Base-by-base conservation (phyloP, 495 filamentous ascomycete genomes). In the Friedmanniomyces simplex region DNA sequence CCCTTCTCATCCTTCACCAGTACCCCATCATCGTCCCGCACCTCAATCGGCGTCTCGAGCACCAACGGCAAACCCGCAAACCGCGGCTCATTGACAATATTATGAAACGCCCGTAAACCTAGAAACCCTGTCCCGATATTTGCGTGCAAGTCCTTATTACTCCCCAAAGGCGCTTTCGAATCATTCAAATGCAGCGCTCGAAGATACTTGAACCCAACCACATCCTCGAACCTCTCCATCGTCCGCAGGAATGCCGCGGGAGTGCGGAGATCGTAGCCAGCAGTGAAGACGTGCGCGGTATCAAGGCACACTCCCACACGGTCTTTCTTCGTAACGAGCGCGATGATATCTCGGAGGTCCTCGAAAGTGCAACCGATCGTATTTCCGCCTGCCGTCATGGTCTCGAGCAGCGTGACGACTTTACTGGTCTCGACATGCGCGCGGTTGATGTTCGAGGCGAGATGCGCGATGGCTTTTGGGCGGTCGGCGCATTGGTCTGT, bases 271-370 rank as follows among this genome's bases (percentile, higher is more conserved):
- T 98, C 93, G 68, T 97, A 94, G 7, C 93, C 93, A 0, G 88
- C 90, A 8, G 90, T 84, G 66, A 96, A 96, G 62, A 89, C 80
- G 73, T 98, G 93, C 73, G 91, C 96, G 4, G 93, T 97, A 67
- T 98, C 93, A 41, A 98, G 81, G 71, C 93, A 98, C 36, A 98
- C 88, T 30, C 93, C 93, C 12, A 98, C 85, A n/a, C 93, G 82
- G 21, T 76, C 66, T 70, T 96, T 95, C 69, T 93, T 78, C 22
- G 87, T 79, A 34, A 96, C 82, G 0, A 79, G 76, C 25, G 75
- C 76, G 61, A 98, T 89, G 52, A 96, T 86, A 64, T 88, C 86
- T 16, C 83, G 77, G 25, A 98, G 79, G 58, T 98, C 91, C 62
- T 88, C 82, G 60, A 96, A 94, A 0, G 77, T 80, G 22, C 79